Evolutionary conservation across 169 alveolate species (phyloP), one percentile per base, ranked within the genome.

Genomic region (Cystoisospora suis): DNA sequence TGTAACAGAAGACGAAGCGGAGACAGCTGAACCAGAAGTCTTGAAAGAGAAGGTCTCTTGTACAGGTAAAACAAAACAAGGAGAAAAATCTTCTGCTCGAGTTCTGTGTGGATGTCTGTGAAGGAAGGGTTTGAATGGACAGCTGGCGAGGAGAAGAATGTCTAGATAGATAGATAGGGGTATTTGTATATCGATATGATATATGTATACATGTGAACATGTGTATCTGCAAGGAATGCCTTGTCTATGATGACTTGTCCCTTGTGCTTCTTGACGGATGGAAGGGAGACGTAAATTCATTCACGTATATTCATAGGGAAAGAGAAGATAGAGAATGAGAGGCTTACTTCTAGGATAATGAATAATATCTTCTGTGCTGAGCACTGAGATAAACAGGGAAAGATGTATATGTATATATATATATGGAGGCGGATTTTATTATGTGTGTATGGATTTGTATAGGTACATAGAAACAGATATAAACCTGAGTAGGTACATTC

Each of bases 21-120:
- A 46, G 38, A 29, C 83, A 29, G 27, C 56, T 3, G 23, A 6
- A 12, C 45, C 83, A 36, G 53, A 72, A 9, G 83, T 72, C 12
- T 53, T 72, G 38, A 34, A 72, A 34, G 83, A 72, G 56, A 46
- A 72, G 83, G 9, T 72, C 2, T 72, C 83, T 17, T 72, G 83
- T 38, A 72, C 83, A 72, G 83, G 83, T 72, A 2, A 5, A 44
- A 5, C 34, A 44, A 17, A 1, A 12, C 6, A 4, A n/a, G n/a
- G 38, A 36, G 4, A 20, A 3, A 9, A 65, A 65, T 7, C 44
- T 49, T 49, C 61, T 36, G 27, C 38, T 15, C 77, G 9, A 65
- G 4, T n/a, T n/a, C 77, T 12, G 12, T 65, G 4, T 9, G 32
- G 40, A 9, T 17, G 75, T 3, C 75, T 59, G n/a, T n/a, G n/a